Percentiles rank a stretch among this genome's conserved stretches.
Conservation (phyloP, 768 basidiomycete species). For the Termitomyces heimii region DNA sequence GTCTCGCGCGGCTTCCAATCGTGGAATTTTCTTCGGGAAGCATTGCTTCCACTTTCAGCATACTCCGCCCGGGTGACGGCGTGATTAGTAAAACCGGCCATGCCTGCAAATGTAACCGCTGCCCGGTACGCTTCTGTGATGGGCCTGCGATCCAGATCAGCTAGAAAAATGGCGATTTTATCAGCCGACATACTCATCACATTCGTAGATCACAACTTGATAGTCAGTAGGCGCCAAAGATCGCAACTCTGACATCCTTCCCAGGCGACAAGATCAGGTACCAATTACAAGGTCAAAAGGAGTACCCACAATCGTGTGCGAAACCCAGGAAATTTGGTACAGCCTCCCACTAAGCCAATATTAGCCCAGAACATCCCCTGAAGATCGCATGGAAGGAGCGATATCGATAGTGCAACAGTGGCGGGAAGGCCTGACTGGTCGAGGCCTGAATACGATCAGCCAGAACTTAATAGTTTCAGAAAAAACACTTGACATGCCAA, state of each 20-base stretch:
- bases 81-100: slow-evolving; percentile 41
- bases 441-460: slow-evolving; percentile 42
- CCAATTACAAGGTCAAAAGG: slow-evolving; percentile 7
- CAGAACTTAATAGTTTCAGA: slow-evolving; percentile 18
- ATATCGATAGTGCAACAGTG: slow-evolving; percentile 72
- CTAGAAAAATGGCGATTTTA: slow-evolving; percentile 1
- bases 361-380: slow-evolving; percentile 96
- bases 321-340: slow-evolving; percentile 70
- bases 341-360: slow-evolving; percentile 87
- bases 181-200: slow-evolving; percentile 56
- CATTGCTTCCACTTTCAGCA: slow-evolving; percentile 72
- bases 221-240: slow-evolving; percentile 78
- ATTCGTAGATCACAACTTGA: slow-evolving; percentile 68
- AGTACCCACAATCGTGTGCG: slow-evolving; percentile 64
- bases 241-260: slow-evolving; percentile 68
- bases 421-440: slow-evolving; percentile 76
- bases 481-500: slow-evolving; percentile 48
- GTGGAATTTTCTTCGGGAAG: slow-evolving; percentile 69
- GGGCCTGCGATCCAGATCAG: slow-evolving; percentile 37
- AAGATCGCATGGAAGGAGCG: slow-evolving; percentile 68
- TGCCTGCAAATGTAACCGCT: slow-evolving; percentile 51
- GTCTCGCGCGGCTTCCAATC: slow-evolving; percentile 45
- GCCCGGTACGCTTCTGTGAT: slow-evolving; percentile 60
- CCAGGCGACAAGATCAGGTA: slow-evolving; percentile 11
- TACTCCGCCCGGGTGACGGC: slow-evolving; percentile 81